Conservation (phyloP, 495 filamentous ascomycete species). For the Penicillium silybi region DNA sequence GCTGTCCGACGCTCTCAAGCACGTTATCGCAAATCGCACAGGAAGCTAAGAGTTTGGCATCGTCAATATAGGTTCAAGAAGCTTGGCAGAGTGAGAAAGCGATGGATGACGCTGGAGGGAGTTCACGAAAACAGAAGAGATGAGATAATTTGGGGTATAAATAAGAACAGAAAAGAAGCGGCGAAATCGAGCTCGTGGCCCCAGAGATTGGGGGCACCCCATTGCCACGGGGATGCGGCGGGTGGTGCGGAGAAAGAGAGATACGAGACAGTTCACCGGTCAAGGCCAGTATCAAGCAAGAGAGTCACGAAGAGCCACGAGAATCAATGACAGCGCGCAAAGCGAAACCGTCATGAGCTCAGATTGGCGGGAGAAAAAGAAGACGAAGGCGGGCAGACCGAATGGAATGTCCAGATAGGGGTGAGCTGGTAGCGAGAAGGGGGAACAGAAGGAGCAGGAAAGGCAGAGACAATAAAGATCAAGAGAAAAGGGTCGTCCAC, state of each 20-base stretch:
- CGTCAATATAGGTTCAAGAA: slow-evolving; percentile 38
- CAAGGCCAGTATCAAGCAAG: slow-evolving; percentile 17
- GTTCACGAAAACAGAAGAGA: slow-evolving; percentile 19
- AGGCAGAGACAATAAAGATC: slow-evolving; percentile 6
- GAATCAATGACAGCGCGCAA: slow-evolving; percentile 23
- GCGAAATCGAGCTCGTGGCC: slow-evolving; percentile 3
- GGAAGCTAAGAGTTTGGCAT: slow-evolving; percentile 38
- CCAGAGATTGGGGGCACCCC: not conserved
- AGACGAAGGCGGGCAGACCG: slow-evolving; percentile 17
- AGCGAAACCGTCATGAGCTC: slow-evolving; percentile 11
- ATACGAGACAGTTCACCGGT: slow-evolving; percentile 16
- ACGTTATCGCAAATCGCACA: slow-evolving; percentile 9
- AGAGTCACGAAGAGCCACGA: slow-evolving; percentile 14
- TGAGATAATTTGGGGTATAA: slow-evolving; percentile 12
- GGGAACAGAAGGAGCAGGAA: slow-evolving; percentile 8
- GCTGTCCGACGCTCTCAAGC: not conserved
- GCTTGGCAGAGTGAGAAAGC: slow-evolving; percentile 20
- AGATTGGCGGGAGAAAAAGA: slow-evolving; percentile 9
- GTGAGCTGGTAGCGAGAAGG: slow-evolving; percentile 12
- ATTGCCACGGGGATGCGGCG: slow-evolving; percentile 6
- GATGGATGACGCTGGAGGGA: slow-evolving; percentile 14
- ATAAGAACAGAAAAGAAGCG: slow-evolving; percentile 12
- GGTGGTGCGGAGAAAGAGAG: slow-evolving; percentile 10
- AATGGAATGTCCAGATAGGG: slow-evolving; percentile 14
- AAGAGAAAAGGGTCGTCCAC: slow-evolving; percentile 35